A percentile compares a stretch with the other conserved stretches of the same genome.
Conservation (phyloP, 352 stramenopile species). For the Phytophthora pistaciae region DNA sequence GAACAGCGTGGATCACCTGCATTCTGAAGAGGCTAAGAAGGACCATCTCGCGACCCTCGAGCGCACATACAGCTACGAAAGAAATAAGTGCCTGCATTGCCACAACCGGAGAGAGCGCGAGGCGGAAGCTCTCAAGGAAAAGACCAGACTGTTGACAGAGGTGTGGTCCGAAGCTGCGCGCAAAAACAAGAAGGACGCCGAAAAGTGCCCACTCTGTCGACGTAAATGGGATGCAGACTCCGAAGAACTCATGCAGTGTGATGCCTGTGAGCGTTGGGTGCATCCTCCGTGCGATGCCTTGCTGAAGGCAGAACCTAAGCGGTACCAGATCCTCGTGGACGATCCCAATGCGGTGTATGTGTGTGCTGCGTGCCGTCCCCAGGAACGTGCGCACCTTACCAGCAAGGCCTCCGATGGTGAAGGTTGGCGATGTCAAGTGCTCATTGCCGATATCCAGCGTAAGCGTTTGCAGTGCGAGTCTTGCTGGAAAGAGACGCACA, state of each 20-base stretch:
- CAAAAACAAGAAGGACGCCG: conserved; percentile 64
- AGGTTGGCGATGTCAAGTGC: conserved; percentile 73
- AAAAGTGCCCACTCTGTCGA: conserved; percentile 83
- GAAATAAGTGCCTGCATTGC: conserved; percentile 66
- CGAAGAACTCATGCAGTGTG: conserved; percentile 89
- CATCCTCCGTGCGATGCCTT: conserved; percentile 81
- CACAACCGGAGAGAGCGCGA: conserved; percentile 63
- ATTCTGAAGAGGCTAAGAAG: conserved; percentile 30
- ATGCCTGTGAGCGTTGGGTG: conserved; percentile 87
- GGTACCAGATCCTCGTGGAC: conserved; percentile 72
- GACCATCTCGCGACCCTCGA: conserved; percentile 37
- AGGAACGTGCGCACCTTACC: conserved; percentile 62
- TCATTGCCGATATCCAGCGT: conserved; percentile 78
- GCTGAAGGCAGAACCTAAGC: conserved; percentile 63
- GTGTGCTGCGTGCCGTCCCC: conserved; percentile 71
- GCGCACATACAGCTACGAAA: conserved; percentile 74
- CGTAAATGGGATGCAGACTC: conserved; percentile 77
- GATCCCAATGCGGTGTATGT: conserved; percentile 79
- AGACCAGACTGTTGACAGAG: conserved; percentile 62
- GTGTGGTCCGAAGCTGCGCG: conserved; percentile 64
- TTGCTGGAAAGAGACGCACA: conserved; percentile 75
- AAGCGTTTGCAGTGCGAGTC: conserved; percentile 68
- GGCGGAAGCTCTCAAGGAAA: conserved; percentile 51
- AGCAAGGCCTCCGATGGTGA: conserved; percentile 31
- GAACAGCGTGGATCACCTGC: conserved; percentile 10